Evolutionary conservation across 164 flowering plant genomes (phyloP), one percentile per base, ranked within the genome.

Genomic region (Platanus orientalis): DNA sequence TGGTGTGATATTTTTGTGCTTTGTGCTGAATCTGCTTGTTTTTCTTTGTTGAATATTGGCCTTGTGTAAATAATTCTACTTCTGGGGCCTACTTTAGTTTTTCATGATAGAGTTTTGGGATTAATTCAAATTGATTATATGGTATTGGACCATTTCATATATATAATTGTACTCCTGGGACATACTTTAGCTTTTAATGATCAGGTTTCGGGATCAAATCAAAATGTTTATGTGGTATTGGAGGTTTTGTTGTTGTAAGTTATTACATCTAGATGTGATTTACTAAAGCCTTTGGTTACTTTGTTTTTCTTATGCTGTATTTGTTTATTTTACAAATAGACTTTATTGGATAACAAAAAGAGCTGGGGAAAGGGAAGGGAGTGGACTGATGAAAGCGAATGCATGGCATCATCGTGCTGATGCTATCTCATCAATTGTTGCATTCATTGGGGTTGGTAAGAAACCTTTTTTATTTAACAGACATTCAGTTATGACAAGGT

Each of bases 371-470:
- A 86, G 63, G 69, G 81, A 60, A 71, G 89, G 92, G 42, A 95
- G 99, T 80, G 89, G 94, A 49, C 76, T 95, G 60, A 88, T 95
- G 97, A 92, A 77, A 76, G 99, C 96, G 64, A 95, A 88, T 85
- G 99, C 99, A 47, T 95, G 99, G 99, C 99, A 95, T 86, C 97
- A 95, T 75, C 96, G 97, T 66, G 87, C 89, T 53, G 97, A 95
- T 84, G 99, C 97, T 39, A 60, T 95, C 62, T 92, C 97, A 25
- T 95, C 99, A 14, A 75, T 89, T 30, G 94, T 92, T 75, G 92
- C 99, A 73, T 89, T 95, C 23, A 74, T 89, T 76, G 99, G 99
- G 62, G 96, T 94, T 75, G 99, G 99, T 89, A 84, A 77, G 92
- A 60, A 57, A 14, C 40, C 27, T 63, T n/a, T 47, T 32, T 12